These are phyloP conservation scores for Auxenochlorella pyrenoidosa DNA, from an alignment of 139 green algal genomes.

Conservation along the genomic window DNA sequence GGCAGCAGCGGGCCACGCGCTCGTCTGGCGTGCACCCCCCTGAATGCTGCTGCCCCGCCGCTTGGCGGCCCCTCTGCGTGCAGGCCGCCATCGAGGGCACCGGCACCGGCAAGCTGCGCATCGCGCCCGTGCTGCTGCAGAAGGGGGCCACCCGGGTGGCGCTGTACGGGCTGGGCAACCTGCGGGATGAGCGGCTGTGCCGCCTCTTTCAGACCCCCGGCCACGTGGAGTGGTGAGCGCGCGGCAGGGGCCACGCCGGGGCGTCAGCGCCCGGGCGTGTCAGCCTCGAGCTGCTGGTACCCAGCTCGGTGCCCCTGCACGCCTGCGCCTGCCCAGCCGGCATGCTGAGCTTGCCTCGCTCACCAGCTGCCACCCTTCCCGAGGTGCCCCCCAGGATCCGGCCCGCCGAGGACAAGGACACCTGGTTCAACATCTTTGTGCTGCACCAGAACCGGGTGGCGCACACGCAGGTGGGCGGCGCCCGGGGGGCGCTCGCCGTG, in stretches of 20 bases:
- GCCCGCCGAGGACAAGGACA: slow-evolving; percentile 43
- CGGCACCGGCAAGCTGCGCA: slow-evolving; percentile 46
- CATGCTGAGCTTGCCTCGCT: neutral
- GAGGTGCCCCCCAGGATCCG: slow-evolving; percentile 34
- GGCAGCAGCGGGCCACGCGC: no score
- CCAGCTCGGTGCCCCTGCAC: neutral
- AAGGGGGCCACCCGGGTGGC: slow-evolving; percentile 92
- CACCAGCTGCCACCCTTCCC: neutral
- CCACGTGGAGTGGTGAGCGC: slow-evolving; percentile 73
- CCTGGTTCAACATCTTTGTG: slow-evolving; percentile 97
- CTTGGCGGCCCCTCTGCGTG: neutral
- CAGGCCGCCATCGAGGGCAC: slow-evolving; percentile 40
- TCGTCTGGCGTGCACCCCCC: no score
- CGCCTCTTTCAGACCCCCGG: slow-evolving; percentile 88
- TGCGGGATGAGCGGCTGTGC: slow-evolving; percentile 93
- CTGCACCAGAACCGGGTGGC: slow-evolving; percentile 96
- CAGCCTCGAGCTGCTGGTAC: neutral
- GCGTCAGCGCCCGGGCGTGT: no score
- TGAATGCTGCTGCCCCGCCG: neutral
- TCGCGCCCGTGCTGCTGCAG: slow-evolving; percentile 74
- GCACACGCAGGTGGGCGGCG: slow-evolving; percentile 53
- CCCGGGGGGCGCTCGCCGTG: no score
- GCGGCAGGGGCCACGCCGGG: no score
- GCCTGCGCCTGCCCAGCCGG: neutral
- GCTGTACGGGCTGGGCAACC: slow-evolving; percentile 96